A percentile compares a stretch with the other conserved stretches of the same genome.
phyloP scores from a whole-genome alignment of 805 yeast genomes.

The Wickerhamomyces kurtzmanii region DNA sequence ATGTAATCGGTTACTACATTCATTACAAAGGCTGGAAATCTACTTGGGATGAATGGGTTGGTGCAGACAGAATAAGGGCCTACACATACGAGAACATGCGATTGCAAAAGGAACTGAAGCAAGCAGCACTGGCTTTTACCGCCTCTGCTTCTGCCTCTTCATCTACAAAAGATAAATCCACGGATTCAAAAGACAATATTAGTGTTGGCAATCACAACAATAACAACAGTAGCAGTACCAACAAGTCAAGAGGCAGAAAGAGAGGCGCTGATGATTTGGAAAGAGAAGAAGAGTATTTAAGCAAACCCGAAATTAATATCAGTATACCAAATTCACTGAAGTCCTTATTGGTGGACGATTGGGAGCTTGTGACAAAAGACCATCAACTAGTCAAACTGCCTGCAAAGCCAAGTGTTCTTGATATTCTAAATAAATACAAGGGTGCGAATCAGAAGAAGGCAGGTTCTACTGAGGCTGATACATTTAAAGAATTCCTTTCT shows the following conservation, averaged over 20 bases:
- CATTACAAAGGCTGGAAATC: constrained; percentile 96
- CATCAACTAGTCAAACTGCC: constrained; percentile 65
- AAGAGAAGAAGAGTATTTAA: constrained; percentile 14
- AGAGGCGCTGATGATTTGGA: constrained; percentile 22
- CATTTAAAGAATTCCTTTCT: constrained; percentile 53
- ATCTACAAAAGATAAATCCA: constrained; percentile 3
- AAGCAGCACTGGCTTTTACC: constrained; percentile 27
- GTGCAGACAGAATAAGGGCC: constrained; percentile 54
- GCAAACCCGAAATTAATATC: constrained; percentile 34
- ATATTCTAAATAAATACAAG: constrained; percentile 45
- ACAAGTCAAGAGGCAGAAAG: constrained; percentile 14
- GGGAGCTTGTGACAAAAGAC: constrained; percentile 86
- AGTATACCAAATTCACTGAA: constrained; percentile 60
- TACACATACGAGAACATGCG: constrained; percentile 58
- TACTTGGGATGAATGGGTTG: constrained; percentile 97
- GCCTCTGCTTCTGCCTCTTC: constrained; percentile 10
- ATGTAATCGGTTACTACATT: constrained; percentile 44
- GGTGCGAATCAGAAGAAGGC: constrained; percentile 17
- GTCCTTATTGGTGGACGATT: constrained; percentile 73
- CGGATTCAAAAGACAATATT: constrained; percentile 3
- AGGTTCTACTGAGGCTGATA: constrained; percentile 26
- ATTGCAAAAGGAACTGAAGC: constrained; percentile 50
- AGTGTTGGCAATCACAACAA: not conserved
- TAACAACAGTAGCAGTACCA: not conserved
- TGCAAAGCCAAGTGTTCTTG: constrained; percentile 37